Evolutionary conservation across 83 land plant species (phyloP), one percentile per base, ranked within the genome.

Genomic region (Isoetes engelmannii): DNA sequence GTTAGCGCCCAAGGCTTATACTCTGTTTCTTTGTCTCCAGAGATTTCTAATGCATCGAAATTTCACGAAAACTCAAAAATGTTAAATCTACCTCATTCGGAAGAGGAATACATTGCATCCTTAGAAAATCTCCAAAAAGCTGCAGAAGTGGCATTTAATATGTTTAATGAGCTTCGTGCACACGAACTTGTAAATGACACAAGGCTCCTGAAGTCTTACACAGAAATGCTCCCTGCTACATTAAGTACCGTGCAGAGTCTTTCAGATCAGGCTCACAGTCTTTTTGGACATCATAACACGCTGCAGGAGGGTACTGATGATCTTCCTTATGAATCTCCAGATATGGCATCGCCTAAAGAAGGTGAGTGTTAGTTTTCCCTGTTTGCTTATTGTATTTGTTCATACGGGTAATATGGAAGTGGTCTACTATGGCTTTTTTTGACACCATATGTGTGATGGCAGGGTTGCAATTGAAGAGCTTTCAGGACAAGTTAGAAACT

Each of bases 41-140:
- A 12, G 17, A 1, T 12, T 15, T 12, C 55, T 12, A 1, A 51
- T 51, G 55, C 55, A 51, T 15, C 13, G 1, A 51, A 17, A 51
- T 51, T 12, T 15, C 17, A 12, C 17, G 13, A 17, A 3, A 12
- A 12, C 15, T 12, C 17, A 51, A 51, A 51, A 51, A 12, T 1
- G 3, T 59, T 18, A 42, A 12, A 19, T 10, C 62, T 59, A 59
- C 62, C 62, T 18, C 62, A 42, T 8, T 37, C 62, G 0, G 19
- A 59, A 42, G 12, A 7, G 8, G 62, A 59, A 18, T 59, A 59
- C 19, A 19, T 59, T 59, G 20, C 18, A 12, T 20, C 62, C 9
- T 18, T 59, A 7, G 62, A 59, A 18, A 42, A 59, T 12, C 62
- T 59, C 10, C 28, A 59, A 59, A 18, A 19, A 42, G 62, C 62